Conservation (phyloP, 2,329 filamentous ascomycete species). For the Fusarium beomiforme region DNA sequence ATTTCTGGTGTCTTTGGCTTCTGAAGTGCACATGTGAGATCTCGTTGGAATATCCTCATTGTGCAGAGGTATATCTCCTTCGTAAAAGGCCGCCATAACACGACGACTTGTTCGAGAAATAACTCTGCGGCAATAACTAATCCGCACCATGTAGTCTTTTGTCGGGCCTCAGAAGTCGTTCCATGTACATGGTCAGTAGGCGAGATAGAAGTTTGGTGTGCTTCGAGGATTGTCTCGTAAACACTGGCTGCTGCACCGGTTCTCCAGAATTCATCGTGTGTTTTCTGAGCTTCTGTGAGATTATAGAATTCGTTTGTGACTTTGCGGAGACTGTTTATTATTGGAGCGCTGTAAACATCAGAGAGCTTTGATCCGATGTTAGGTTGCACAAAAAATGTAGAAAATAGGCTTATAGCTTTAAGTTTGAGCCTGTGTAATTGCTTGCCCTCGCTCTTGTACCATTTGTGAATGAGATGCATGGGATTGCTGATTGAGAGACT, state of each 20-base stretch:
- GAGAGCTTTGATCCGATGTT: neutral
- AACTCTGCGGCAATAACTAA: neutral
- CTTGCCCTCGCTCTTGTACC: neutral
- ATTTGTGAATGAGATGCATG: neutral
- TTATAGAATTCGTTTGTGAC: neutral
- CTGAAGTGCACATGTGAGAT: neutral
- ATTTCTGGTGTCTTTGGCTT: neutral
- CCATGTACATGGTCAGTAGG: fast-evolving
- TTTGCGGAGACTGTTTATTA: neutral
- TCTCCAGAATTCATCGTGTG: slow-evolving; percentile 5
- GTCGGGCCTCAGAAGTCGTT: neutral
- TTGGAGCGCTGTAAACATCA: neutral
- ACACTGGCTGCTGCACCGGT: neutral
- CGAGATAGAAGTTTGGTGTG: neutral
- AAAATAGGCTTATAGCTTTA: slow-evolving; percentile 11
- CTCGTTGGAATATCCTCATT: slow-evolving; percentile 1
- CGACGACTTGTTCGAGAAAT: neutral
- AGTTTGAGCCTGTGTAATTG: neutral
- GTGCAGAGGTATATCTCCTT: slow-evolving; percentile 6
- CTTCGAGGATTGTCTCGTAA: neutral
- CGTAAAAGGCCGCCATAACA: neutral
- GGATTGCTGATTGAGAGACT: neutral
- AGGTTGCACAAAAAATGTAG: slow-evolving; percentile 2
- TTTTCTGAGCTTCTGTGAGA: neutral
- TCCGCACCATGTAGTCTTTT: slow-evolving; percentile 3